A percentile compares a stretch with the other conserved stretches of the same genome.
Conservation (phyloP, 2,329 filamentous ascomycete species). For the Microsporum audouinii region DNA sequence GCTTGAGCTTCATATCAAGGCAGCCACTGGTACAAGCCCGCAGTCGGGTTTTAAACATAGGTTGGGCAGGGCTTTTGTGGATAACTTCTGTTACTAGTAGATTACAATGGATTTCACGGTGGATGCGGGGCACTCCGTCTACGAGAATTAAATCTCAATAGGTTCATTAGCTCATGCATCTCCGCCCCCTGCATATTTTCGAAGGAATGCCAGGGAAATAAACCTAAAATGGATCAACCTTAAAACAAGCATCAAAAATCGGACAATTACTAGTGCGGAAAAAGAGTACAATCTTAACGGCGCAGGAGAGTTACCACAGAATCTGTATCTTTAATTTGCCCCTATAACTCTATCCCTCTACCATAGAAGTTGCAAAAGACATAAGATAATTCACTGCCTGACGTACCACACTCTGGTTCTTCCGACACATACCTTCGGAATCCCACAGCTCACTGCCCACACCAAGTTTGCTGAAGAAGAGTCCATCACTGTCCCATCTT, state of each 20-base stretch:
- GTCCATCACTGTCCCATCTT: slow-evolving; percentile 6
- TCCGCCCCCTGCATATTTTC: too few species aligned
- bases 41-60: not conserved
- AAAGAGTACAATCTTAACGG: not conserved
- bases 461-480: slow-evolving; percentile 8
- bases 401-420: not conserved
- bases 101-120: too few species aligned
- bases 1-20: too few species aligned
- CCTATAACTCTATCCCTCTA: not conserved
- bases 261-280: not conserved
- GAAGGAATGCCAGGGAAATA: not conserved
- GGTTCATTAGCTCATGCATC: too few species aligned
- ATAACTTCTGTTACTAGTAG: too few species aligned
- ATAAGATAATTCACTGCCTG: not conserved
- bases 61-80: not conserved
- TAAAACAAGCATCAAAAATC: not conserved
- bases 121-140: too few species aligned
- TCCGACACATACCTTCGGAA: slow-evolving; percentile 7
- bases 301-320: not conserved
- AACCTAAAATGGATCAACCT: not conserved
- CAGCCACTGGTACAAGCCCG: not conserved
- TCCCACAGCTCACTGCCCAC: slow-evolving; percentile 11
- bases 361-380: not conserved
- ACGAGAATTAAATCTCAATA: too few species aligned
- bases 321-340: too few species aligned